These are phyloP conservation scores for Sclerotinia trifoliorum DNA, from an alignment of 2,329 filamentous ascomycete species.

Conservation along the genomic window DNA sequence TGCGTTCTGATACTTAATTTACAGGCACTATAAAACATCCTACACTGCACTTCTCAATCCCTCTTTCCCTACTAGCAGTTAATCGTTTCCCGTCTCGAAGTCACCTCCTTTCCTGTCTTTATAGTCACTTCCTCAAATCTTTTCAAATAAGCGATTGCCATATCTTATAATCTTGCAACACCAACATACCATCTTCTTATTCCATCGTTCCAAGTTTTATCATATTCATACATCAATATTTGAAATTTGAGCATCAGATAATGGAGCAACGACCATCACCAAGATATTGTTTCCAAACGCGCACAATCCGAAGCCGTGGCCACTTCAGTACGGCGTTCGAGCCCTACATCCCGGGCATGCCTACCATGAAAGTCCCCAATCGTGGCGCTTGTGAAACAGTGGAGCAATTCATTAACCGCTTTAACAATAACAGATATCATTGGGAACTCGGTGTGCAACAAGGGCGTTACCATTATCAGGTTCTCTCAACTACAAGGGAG, in stretches of 20 bases:
- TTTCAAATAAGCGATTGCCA: neutral
- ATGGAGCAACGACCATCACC: neutral
- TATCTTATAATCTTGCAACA: neutral
- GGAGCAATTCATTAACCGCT: accelerated
- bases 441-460: neutral
- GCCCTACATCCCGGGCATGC: neutral
- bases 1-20: no score
- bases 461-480: accelerated
- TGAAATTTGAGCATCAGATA: neutral
- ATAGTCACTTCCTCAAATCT: neutral
- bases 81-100: neutral
- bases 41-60: neutral
- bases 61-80: neutral
- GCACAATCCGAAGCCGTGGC: neutral
- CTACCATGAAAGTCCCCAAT: accelerated
- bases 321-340: accelerated
- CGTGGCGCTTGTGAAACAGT: neutral
- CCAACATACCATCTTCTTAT: neutral
- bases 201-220: neutral
- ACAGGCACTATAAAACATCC: neutral
- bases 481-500: neutral
- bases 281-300: neutral
- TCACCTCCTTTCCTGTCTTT: neutral
- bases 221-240: neutral
- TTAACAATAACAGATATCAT: accelerated